Evolutionary conservation across 2,329 filamentous ascomycete genomes (phyloP), one percentile per base, ranked within the genome.

Genomic region (Rosellinia necatrix): DNA sequence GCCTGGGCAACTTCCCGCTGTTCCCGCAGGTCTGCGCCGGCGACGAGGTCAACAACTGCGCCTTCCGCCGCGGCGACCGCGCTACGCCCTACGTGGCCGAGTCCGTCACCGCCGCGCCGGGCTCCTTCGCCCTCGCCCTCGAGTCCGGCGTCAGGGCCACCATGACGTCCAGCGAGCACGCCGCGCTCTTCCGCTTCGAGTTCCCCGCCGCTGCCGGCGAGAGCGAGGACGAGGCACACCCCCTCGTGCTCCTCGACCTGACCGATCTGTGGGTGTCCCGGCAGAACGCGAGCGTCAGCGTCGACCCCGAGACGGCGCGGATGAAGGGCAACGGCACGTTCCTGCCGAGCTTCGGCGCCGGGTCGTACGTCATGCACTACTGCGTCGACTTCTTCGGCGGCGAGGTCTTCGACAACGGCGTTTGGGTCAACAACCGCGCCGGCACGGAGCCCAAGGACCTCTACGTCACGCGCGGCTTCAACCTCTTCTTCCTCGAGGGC

Each of bases 111-210:
- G 80, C 82, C 0, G 64, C 68, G 7, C 81, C 82, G 0, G 83
- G 83, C 2, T 82, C 84, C 57, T 88, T 88, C 65, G 74, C 76
- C 10, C 75, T 88, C n/a, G 76, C 75, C 1, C 68, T 88, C 35
- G 74, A 68, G 6, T 81, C 78, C 6, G 78, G 78, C 0, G 75
- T 88, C 30, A 74, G 75, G 24, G 79, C 81, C 0, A 80, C 86
- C 56, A 85, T 85, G 78, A 85, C 85, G 0, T 78, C 80, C 3
- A 79, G 83, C 1, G 82, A 86, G 38, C 82, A 80, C 53, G 83
- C 84, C 1, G 82, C 84, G 2, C 66, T 88, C n/a, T 87, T 86
- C 65, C 75, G 77, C 3, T 85, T 88, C 60, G 79, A 76, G 0
- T 87, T 86, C 58, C 79, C 83, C 19, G 56, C 53, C 52, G 44